Percentiles rank a stretch among this genome's conserved stretches.
These are phyloP conservation scores for Amylocystis lapponica DNA, from an alignment of 768 basidiomycete genomes.

Conservation along the genomic window DNA sequence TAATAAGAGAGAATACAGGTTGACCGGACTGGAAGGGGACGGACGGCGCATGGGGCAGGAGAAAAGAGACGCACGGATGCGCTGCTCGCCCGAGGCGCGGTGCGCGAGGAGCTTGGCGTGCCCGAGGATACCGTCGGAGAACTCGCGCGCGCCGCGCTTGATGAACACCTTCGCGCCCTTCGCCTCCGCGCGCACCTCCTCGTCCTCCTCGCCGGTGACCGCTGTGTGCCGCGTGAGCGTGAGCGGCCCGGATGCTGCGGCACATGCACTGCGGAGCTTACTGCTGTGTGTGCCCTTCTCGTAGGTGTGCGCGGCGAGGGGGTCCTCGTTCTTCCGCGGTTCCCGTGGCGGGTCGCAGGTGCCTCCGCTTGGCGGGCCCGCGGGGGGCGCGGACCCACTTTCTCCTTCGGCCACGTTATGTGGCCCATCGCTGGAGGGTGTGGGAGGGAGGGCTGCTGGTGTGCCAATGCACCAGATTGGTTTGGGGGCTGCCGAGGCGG, in stretches of 20 bases:
- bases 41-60: not conserved
- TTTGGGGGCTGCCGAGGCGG: not conserved
- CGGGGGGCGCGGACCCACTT: not conserved
- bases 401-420: not conserved
- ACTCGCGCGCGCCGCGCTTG: constrained; percentile 49
- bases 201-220: constrained; percentile 63
- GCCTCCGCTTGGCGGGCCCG: not conserved
- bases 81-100: constrained; percentile 35
- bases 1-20: not conserved
- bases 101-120: constrained; percentile 53
- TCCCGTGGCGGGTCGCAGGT: not conserved
- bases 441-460: not conserved
- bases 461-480: constrained; percentile 9
- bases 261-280: not conserved
- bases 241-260: too few species aligned
- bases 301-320: constrained; percentile 14
- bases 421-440: not conserved
- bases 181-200: constrained; percentile 48
- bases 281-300: constrained; percentile 8
- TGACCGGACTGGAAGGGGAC: not conserved
- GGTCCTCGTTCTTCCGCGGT: constrained; percentile 1
- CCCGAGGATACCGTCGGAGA: constrained; percentile 54
- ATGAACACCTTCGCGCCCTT: constrained; percentile 57
- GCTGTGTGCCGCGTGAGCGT: constrained; percentile 22
- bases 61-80: constrained; percentile 39